These are phyloP conservation scores for Paraurostyla sp. DNA, from an alignment of 73 alveolate species.

Conservation along the genomic window DNA sequence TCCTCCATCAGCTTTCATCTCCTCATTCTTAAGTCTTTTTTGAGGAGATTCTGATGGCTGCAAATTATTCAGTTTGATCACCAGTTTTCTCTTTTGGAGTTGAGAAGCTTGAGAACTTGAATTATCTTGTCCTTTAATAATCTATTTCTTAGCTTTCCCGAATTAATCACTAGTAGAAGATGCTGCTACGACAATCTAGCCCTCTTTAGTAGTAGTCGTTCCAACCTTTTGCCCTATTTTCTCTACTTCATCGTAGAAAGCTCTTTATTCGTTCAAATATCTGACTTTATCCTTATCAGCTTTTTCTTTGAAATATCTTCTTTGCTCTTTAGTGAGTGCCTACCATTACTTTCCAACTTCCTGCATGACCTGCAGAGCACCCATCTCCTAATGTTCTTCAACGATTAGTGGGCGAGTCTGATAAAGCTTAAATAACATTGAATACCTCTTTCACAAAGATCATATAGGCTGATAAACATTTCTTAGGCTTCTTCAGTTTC, in stretches of 20 bases:
- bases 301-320: slow-evolving; percentile 63
- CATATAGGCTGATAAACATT: slow-evolving; percentile 78
- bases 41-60: background rate
- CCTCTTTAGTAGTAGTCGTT: slow-evolving; percentile 41
- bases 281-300: slow-evolving; percentile 72
- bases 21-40: slow-evolving; percentile 11
- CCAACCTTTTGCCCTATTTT: slow-evolving; percentile 46
- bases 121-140: background rate
- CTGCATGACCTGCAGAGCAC: slow-evolving; percentile 70
- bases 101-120: background rate
- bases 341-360: slow-evolving; percentile 78
- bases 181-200: slow-evolving; percentile 49
- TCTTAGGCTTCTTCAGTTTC: slow-evolving; percentile 71
- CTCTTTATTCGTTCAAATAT: slow-evolving; percentile 66
- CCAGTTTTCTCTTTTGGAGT: background rate
- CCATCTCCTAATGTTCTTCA: slow-evolving; percentile 48
- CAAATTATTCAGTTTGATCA: background rate
- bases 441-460: slow-evolving; percentile 65
- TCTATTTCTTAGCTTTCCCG: background rate
- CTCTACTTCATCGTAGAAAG: slow-evolving; percentile 72
- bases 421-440: background rate
- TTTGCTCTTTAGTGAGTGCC: slow-evolving; percentile 46
- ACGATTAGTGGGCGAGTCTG: slow-evolving; percentile 65
- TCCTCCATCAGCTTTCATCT: background rate
- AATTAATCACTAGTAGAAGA: background rate